Conservation (phyloP, 768 basidiomycete species). For the Suillus spraguei region DNA sequence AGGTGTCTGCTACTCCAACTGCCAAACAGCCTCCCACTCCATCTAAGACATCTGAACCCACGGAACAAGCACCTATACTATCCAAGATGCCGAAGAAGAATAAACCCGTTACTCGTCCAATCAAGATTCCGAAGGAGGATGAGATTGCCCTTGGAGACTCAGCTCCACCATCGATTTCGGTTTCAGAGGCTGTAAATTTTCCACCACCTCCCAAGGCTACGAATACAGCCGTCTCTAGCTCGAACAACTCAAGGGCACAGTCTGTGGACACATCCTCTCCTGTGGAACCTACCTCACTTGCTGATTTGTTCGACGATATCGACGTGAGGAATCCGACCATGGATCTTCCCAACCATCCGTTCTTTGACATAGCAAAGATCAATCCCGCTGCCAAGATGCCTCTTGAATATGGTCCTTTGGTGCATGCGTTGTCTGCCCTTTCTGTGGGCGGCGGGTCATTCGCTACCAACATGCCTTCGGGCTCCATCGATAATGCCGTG, state of each 20-base stretch:
- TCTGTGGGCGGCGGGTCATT: slow-evolving; percentile 87
- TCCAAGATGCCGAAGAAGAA: slow-evolving; percentile 87
- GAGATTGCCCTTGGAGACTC: slow-evolving; percentile 45
- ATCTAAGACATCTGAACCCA: slow-evolving; percentile 35
- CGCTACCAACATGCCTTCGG: slow-evolving; percentile 75
- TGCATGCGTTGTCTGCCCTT: slow-evolving; percentile 83
- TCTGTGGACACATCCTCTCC: slow-evolving; percentile 55
- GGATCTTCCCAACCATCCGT: slow-evolving; percentile 68
- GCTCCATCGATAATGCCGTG: slow-evolving; percentile 89
- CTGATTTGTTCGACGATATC: slow-evolving; percentile 70
- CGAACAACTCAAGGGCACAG: slow-evolving; percentile 61
- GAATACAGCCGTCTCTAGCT: slow-evolving; percentile 45
- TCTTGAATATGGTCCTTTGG: slow-evolving; percentile 81
- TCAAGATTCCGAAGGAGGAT: slow-evolving; percentile 64
- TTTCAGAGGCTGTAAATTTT: slow-evolving; percentile 49
- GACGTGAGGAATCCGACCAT: slow-evolving; percentile 60
- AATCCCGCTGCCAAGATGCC: slow-evolving; percentile 80
- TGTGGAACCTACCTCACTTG: slow-evolving; percentile 50
- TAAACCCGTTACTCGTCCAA: slow-evolving; percentile 62
- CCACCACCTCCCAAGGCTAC: slow-evolving; percentile 34
- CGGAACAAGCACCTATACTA: slow-evolving; percentile 68
- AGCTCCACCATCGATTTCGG: slow-evolving; percentile 44
- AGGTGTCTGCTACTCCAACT: slow-evolving; percentile 5
- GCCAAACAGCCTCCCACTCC: slow-evolving; percentile 25
- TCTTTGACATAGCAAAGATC: slow-evolving; percentile 74